Conservation (phyloP, 257 asterid genomes). For the Anisodus acutangulus region DNA sequence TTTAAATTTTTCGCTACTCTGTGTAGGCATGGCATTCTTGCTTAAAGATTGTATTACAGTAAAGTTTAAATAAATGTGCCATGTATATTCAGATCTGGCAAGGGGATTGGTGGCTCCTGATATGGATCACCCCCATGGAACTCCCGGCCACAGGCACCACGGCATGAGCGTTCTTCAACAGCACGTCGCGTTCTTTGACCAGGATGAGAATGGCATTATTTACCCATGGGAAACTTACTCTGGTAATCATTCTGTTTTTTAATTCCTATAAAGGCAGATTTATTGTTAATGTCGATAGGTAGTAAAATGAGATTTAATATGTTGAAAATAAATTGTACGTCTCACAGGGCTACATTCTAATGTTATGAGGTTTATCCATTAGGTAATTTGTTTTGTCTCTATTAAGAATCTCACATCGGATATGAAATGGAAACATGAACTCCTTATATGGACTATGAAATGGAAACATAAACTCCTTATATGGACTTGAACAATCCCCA, state of each 20-base stretch:
- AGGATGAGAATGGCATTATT: conserved; percentile 73
- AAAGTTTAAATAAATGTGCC: background rate
- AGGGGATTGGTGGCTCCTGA: conserved; percentile 68
- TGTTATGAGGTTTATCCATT: background rate
- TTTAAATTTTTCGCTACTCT: background rate
- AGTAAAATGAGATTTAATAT: background rate
- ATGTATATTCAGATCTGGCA: conserved; percentile 60
- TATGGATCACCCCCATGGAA: conserved; percentile 79
- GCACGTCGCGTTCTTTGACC: conserved; percentile 83
- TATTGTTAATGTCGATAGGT: background rate
- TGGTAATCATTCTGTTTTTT: conserved; percentile 33
- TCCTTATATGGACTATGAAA: too few relatives aligned
- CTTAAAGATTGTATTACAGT: background rate
- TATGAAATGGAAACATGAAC: too few relatives aligned
- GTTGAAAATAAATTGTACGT: background rate
- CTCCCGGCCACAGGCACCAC: conserved; percentile 64
- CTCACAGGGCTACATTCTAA: background rate
- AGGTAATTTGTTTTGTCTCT: background rate
- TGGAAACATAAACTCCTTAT: too few relatives aligned
- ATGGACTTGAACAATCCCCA: too few relatives aligned
- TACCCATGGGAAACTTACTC: conserved; percentile 80
- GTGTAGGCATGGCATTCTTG: background rate
- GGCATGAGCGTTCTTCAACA: conserved; percentile 82
- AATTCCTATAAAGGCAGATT: background rate
- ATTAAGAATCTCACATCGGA: too few relatives aligned